Base-by-base conservation (phyloP, 2,329 filamentous ascomycete species). In the Fusarium miscanthi region DNA sequence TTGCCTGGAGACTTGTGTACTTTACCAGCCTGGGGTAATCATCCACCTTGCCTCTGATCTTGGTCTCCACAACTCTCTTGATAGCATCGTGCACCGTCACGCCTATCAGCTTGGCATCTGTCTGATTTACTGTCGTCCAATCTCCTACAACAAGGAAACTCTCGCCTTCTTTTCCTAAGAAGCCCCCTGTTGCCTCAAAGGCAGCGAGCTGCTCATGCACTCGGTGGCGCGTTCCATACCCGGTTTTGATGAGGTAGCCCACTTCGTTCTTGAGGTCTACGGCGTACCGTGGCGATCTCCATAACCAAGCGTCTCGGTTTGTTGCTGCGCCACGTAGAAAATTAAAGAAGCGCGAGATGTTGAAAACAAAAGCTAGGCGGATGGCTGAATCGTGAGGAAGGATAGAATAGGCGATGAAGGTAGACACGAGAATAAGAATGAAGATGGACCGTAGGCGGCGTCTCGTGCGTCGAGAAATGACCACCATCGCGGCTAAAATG, bases 201-300 rank as follows among this genome's bases (percentile, higher is more conserved):
- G 87, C 86, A 45, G 82, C 80, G 16, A 89, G 78, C 76, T 86
- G 84, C 16, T 84, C 82, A 8, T 82, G 78, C 33, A 89, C 80
- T 19, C 87, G 84, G 54, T 84, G 78, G 51, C 83, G 83, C 23
- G 87, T 88, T 59, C 87, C 87, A 75, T 87, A 89, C 35, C 87
- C 87, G 8, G 87, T 88, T 79, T 89, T 89, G 71, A 89, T 79
- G 54, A 89, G 82, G 69, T 87, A 81, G 37, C 84, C 85, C 12
- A 88, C 82, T 60, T 89, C 87, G 41, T 80, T 79, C 57, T 79
- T 78, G 40, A 85, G 78, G 61, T 87, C 81, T 61, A 88, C 78
- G 7, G 84, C 81, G 60, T 84, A 83, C n/a, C 69, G 70, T n/a
- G 81, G 81, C 56, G 79, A 71, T 72, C 60, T 66, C 64, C 78